Percentiles rank a stretch among this genome's conserved stretches.
Evolutionary conservation across 352 stramenopile genomes (phyloP).

Genomic region (Elongisporangium undulatum): DNA sequence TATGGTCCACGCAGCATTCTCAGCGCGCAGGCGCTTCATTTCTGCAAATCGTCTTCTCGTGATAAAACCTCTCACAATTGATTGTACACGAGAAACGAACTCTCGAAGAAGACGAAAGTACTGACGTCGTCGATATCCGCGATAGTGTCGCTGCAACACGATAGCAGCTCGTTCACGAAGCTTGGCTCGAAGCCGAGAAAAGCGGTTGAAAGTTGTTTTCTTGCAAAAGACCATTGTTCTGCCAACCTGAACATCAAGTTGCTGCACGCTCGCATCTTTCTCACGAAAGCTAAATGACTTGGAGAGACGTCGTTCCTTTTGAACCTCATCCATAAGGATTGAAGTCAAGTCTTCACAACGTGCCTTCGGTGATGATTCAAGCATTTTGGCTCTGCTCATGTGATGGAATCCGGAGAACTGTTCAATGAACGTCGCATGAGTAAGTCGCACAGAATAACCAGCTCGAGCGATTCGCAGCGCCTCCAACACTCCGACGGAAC

Average conservation of each 20-base stretch:
- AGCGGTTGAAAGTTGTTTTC: slow-evolving; percentile 45
- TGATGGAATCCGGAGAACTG: slow-evolving; percentile 61
- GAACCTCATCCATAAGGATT: slow-evolving; percentile 21
- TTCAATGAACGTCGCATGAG: slow-evolving; percentile 90
- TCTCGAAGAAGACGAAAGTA: slow-evolving; percentile 28
- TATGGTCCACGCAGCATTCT: slow-evolving; percentile 26
- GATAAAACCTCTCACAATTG: slow-evolving; percentile 43
- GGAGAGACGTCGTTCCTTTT: not conserved
- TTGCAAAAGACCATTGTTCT: slow-evolving; percentile 67
- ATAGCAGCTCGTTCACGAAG: slow-evolving; percentile 27
- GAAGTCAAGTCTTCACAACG: slow-evolving; percentile 9
- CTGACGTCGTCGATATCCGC: slow-evolving; percentile 33
- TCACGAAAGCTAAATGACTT: slow-evolving; percentile 14
- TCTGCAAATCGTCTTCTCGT: slow-evolving; percentile 24
- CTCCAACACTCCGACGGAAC: slow-evolving; percentile 96
- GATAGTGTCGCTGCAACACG: slow-evolving; percentile 39
- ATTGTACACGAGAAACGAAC: slow-evolving; percentile 30
- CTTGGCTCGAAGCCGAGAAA: slow-evolving; percentile 42
- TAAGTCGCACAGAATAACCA: slow-evolving; percentile 94
- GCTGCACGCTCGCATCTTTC: slow-evolving; percentile 17
- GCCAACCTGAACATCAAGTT: slow-evolving; percentile 43
- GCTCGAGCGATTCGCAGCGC: slow-evolving; percentile 93
- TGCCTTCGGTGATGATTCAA: not conserved
- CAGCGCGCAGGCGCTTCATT: slow-evolving; percentile 21
- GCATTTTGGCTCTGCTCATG: slow-evolving; percentile 14